Percentiles rank a stretch among this genome's conserved stretches.
phyloP scores from a whole-genome alignment of 306 rosid genomes.

The Carpinus viminea region DNA sequence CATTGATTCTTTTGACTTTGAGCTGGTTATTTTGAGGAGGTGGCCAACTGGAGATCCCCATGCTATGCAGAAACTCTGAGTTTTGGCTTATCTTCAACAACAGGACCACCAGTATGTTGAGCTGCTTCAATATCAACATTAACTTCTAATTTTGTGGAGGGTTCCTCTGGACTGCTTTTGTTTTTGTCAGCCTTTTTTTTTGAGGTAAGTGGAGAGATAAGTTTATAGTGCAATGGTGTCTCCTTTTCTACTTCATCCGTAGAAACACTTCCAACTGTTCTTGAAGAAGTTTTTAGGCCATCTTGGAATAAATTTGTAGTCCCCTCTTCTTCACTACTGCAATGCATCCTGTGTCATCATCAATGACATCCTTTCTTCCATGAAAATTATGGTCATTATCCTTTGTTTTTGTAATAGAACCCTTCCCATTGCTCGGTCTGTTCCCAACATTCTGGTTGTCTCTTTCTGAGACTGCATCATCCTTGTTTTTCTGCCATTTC shows the following conservation, averaged over 20 bases:
- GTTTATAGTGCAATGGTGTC: constrained; percentile 39
- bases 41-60: no score
- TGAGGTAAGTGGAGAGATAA: constrained; percentile 65
- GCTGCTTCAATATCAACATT: constrained; percentile 30
- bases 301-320: constrained; percentile 51
- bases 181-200: constrained; percentile 35
- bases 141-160: constrained; percentile 16
- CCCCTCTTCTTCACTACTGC: constrained; percentile 57
- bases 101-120: constrained; percentile 2
- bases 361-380: constrained; percentile 28
- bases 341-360: constrained; percentile 32
- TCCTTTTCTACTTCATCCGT: constrained; percentile 54
- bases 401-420: constrained; percentile 5
- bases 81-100: constrained; percentile 39
- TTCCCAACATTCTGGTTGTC: constrained; percentile 17
- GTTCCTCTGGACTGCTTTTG: constrained; percentile 32
- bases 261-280: constrained; percentile 48
- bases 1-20: no score
- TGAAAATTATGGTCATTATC: constrained; percentile 17
- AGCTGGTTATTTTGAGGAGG: no score
- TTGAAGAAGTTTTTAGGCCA: constrained; percentile 39
- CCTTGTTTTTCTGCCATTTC: constrained; percentile 24
- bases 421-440: constrained; percentile 2
- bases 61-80: no score
- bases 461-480: constrained; percentile 4